A percentile compares a stretch with the other conserved stretches of the same genome.
These are phyloP conservation scores for Erodium trifolium DNA, from an alignment of 441 rosid species.

Conservation along the genomic window DNA sequence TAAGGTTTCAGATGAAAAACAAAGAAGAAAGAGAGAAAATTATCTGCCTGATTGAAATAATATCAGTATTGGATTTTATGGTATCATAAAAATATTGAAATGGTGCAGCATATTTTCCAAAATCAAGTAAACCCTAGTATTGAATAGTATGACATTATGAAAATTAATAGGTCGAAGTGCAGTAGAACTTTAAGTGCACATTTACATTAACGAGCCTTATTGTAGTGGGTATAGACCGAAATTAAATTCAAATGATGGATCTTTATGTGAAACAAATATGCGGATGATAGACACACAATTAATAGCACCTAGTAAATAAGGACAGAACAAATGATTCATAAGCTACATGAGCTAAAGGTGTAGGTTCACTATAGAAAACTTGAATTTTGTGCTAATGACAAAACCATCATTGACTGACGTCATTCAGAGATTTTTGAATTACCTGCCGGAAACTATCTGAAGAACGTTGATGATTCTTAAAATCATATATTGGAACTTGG, in stretches of 20 bases:
- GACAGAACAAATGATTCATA: background rate
- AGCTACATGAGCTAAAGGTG: background rate
- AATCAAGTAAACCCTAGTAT: background rate
- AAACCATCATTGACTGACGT: background rate
- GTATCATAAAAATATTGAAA: no score
- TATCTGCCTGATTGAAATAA: no score
- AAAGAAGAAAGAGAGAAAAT: background rate
- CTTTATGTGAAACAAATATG: no score
- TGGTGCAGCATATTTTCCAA: no score
- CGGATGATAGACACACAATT: no score
- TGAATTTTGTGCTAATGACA: background rate
- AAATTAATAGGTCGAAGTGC: background rate
- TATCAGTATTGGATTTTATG: no score
- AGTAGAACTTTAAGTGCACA: background rate
- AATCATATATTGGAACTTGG: conserved; percentile 90
- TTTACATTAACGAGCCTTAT: background rate
- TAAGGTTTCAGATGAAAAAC: background rate
- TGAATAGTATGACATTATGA: background rate
- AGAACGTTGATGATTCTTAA: conserved; percentile 72
- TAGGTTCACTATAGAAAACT: background rate
- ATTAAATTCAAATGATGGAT: background rate
- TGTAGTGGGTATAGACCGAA: background rate
- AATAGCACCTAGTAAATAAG: no score
- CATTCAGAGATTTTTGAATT: conserved; percentile 2
- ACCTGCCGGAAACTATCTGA: conserved; percentile 91